Base-by-base conservation (phyloP, 345 rosid genomes). In the Cardamine occulta region DNA sequence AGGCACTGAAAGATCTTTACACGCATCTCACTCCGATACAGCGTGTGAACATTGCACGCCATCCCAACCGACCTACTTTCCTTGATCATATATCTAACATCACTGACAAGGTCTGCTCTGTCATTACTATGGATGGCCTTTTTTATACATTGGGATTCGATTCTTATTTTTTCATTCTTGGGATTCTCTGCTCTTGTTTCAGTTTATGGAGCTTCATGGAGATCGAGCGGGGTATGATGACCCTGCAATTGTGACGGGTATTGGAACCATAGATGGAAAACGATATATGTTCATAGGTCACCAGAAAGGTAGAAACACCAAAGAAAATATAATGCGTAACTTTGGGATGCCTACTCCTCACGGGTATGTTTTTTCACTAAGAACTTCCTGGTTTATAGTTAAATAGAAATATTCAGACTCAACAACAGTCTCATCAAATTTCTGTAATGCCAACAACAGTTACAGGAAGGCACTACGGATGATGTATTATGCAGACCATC, bases 331-430 rank as follows among this genome's bases (percentile, higher is more conserved):
- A 52, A 85, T 85, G 82, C 93, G 94, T 47, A 95, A 95, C 83
- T 95, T 95, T 83, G 99, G 99, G 67, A 95, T 92, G 99, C 99
- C 99, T 77, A 95, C 99, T 60, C 99, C 99, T 54, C 99, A 92
- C 63, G 99, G 98, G 99, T 95, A 88, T 67, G 86, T 60, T 26
- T 31, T 63, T 28, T 55, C 65, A 26, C 14, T 73, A 63, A 44
- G 55, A 64, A 17, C 45, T 72, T 26, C 32, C 29, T 59, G 26
- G 5, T 28, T 54, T 40, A 31, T 31, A 39, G 45, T 53, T 21
- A 29, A 37, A 62, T 62, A 32, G 57, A 40, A n/a, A 37, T 17
- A 26, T 75, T 60, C 45, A 45, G 44, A 54, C 24, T 80, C 73
- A 58, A 39, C 42, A 64, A 45, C 15, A 68, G 18, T 35, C 49